Evolutionary conservation across 192 early-diverging fungal genomes (phyloP).

Genomic region (Chytriomyces sp.): DNA sequence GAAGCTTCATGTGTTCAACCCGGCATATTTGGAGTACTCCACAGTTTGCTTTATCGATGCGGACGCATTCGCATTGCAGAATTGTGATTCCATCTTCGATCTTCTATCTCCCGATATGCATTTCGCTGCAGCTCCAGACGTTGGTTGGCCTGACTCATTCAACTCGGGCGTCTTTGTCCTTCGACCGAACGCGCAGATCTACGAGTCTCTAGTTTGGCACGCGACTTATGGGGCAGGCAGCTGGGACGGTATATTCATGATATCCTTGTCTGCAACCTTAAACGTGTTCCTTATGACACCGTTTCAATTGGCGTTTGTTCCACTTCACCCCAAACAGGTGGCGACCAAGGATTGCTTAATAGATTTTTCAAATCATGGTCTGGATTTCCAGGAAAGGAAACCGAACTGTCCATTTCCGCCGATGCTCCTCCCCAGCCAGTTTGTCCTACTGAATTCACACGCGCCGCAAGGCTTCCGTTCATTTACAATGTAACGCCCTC

Average conservation of each 20-base stretch:
- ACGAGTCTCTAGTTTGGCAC: constrained; percentile 52
- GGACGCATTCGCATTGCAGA: constrained; percentile 81
- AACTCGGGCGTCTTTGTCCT: constrained; percentile 93
- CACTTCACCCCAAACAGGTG: constrained; percentile 53
- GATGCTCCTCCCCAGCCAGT: not conserved
- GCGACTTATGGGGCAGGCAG: constrained; percentile 59
- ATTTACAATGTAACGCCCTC: constrained; percentile 87
- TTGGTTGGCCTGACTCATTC: constrained; percentile 97
- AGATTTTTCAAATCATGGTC: constrained; percentile 82
- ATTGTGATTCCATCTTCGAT: constrained; percentile 82
- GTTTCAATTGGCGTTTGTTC: not conserved
- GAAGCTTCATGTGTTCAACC: constrained; percentile 86
- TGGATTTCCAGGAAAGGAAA: not conserved
- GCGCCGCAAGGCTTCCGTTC: constrained; percentile 77
- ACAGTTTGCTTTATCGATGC: constrained; percentile 84
- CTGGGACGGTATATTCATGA: constrained; percentile 78
- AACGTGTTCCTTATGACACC: no score
- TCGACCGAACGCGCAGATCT: constrained; percentile 57
- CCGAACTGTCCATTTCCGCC: not conserved
- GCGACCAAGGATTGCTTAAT: constrained; percentile 94
- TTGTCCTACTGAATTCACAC: constrained; percentile 16
- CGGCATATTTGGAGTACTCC: constrained; percentile 58
- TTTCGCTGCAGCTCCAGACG: constrained; percentile 88
- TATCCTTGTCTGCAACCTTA: no score
- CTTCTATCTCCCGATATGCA: constrained; percentile 36